Evolutionary conservation across 169 alveolate genomes (phyloP).

Genomic region (Eimeria acervulina): DNA sequence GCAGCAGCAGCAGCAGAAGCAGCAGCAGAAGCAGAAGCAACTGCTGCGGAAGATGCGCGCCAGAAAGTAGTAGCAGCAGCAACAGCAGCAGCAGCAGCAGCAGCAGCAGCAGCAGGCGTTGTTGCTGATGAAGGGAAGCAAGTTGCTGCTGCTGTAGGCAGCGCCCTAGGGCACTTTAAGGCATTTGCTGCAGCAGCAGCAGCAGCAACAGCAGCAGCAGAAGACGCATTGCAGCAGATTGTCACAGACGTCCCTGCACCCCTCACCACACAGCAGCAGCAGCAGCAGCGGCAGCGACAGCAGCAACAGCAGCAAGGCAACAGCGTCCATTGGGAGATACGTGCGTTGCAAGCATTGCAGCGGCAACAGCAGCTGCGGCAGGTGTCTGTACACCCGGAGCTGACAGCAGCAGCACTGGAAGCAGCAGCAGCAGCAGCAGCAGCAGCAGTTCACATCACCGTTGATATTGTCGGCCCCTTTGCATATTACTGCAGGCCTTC

Average conservation of each 20-base stretch:
- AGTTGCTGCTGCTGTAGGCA: too few relatives aligned
- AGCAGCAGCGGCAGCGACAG: constrained; percentile 1
- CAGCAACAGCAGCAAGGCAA: neutral
- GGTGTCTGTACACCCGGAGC: constrained; percentile 16
- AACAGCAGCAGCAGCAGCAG: neutral
- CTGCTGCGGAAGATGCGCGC: too few relatives aligned
- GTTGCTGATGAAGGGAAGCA: neutral
- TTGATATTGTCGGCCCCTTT: neutral
- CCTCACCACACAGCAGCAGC: neutral
- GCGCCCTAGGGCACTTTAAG: too few relatives aligned
- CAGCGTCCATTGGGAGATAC: neutral
- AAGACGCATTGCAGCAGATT: neutral
- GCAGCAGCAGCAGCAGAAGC: too few relatives aligned
- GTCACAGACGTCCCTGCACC: neutral
- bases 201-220: constrained; percentile 28
- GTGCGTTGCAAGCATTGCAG: neutral
- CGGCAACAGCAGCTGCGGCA: constrained; percentile 6
- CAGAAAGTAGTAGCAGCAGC: neutral
- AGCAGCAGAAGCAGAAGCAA: too few relatives aligned
- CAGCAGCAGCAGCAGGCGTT: neutral
- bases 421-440: constrained; percentile 46
- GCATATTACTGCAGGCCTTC: constrained; percentile 34
- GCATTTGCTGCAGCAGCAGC: neutral
- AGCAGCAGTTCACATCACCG: neutral
- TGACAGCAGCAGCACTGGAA: neutral